Base-by-base conservation (phyloP, 2,329 filamentous ascomycete genomes). In the Colletotrichum noveboracense region DNA sequence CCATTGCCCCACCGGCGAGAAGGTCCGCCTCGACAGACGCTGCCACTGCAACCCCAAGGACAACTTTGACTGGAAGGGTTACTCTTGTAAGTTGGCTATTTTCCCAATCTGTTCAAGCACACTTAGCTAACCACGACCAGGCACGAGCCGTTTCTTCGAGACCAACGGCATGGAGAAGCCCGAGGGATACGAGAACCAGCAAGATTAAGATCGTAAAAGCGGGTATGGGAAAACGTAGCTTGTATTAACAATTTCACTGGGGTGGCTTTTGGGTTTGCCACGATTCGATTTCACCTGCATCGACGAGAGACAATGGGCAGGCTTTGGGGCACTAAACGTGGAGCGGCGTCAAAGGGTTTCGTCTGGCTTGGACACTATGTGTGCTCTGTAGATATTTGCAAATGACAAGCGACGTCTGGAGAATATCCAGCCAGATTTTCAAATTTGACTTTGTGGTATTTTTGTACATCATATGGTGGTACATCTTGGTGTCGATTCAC, bases 51-150 rank as follows among this genome's bases (percentile, higher is more conserved):
- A 99, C 82, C 96, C 97, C 9, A 93, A 94, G 82, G 95, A 98
- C 76, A 99, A 99, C 88, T 99, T 99, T 89, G 97, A 99, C 86
- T 99, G 97, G 97, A 98, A 98, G 86, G 94, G 95, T 68, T 98
- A 98, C 85, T 98, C 95, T 84, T 98, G 96, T 97, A 91, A 89
- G 95, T 88, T 69, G 21, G n/a, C n/a, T 52, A 26, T 7, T 12
- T 12, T 28, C 9, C 28, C 5, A 24, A 18, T 12, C 24, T 4
- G 9, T 14, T 4, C 9, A 14, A 5, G 14, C 38, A n/a, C 7
- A 10, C 5, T 12, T 6, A 36, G 18, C 75, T 78, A 55, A 70
- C 7, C 4, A 24, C 4, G 30, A 34, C 7, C 76, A 96, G 95
- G 95, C 88, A 98, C 96, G 68, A 91, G 94, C 38, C 92, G 94